Base-by-base conservation (phyloP, 208 protist species). In the Crithidia thermophila region DNA sequence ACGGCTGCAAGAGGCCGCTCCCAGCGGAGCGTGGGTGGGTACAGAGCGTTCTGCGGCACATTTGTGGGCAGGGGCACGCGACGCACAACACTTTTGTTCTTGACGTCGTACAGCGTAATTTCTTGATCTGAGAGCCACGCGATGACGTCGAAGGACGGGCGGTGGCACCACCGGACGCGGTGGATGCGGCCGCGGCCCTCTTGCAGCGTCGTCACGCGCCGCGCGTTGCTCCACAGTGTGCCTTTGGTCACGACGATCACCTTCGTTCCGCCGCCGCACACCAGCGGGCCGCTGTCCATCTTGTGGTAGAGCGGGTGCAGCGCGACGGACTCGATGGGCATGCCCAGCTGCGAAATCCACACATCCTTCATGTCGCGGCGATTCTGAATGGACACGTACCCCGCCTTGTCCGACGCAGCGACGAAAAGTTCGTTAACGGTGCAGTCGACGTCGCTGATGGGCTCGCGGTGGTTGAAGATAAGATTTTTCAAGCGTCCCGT, bases 401-500 rank as follows among this genome's bases (percentile, higher is more conserved):
- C 85, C 9, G 81, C 60, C 56, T 83, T 85, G 65, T 90, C 85
- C 27, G 57, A 82, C 11, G 83, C 77, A 21, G 75, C 83, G 4
- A 94, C 36, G 70, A 80, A 87, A 33, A 67, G 40, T 58, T 82
- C 81, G 37, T 58, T 70, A 8, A 63, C 39, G 50, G 66, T 77
- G 58, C 77, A 86, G 61, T 77, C 81, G 4, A 91, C 55, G 50
- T 94, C 88, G 62, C 84, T 81, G 36, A 94, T 82, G 30, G 85
- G 82, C 28, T 91, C 77, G 46, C 65, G 47, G 34, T 79, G 66
- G 37, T 79, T 72, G 13, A 46, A 37, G 30, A 40, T 59, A 16
- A 73, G 82, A 60, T 49, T 43, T 40, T 45, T 81, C 50, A 57
- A 65, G 28, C 21, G 60, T 0, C 58, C 81, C 28, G 47, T 71